Evolutionary conservation across 2,329 filamentous ascomycete species (phyloP), one percentile per base, ranked within the genome.

Genomic region (Aspergillus hiratsukae): DNA sequence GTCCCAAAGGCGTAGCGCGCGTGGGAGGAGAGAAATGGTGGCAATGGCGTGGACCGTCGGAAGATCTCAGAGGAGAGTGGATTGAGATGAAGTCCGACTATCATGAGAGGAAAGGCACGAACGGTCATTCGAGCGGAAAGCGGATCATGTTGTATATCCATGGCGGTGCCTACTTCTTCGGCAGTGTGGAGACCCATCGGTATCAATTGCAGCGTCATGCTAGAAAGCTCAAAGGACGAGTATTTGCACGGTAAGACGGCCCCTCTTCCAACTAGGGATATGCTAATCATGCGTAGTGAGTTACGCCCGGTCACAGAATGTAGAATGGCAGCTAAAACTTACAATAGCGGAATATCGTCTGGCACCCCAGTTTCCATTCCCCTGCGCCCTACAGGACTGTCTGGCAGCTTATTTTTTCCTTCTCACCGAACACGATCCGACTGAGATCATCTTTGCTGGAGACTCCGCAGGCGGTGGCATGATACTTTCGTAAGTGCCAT

Each of bases 171-270:
- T 97, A 96, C 75, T 99, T 87, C 75, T 97, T 99, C 71, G 93
- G 94, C 14, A 95, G 91, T 65, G 87, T 97, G 40, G 92, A 97
- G 69, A 92, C 96, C 73, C 94, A 97, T 77, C 87, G 94, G n/a
- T 97, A 97, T 75, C 93, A 97, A 80, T 86, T 99, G 81, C 94
- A 99, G 74, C 83, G 93, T 50, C 92, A 97, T 80, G 94, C 94
- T 28, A 83, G 94, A 53, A 97, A 97, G 76, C 81, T 99, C 58
- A 91, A 94, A 73, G 93, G 91, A 19, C 83, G 91, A 54, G 88
- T 97, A 7, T 86, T 97, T 72, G 91, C 93, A 25, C 89, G 75
- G 76, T 77, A 72, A 62, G 72, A 9, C 3, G 10, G 19, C 50
- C 25, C 25, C 54, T 53, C n/a, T 25, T 23, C 4, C 29, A 7